Percentiles rank a stretch among this genome's conserved stretches.
These are phyloP conservation scores for Penicilliopsis zonata DNA, from an alignment of 495 filamentous ascomycete species.

Conservation along the genomic window DNA sequence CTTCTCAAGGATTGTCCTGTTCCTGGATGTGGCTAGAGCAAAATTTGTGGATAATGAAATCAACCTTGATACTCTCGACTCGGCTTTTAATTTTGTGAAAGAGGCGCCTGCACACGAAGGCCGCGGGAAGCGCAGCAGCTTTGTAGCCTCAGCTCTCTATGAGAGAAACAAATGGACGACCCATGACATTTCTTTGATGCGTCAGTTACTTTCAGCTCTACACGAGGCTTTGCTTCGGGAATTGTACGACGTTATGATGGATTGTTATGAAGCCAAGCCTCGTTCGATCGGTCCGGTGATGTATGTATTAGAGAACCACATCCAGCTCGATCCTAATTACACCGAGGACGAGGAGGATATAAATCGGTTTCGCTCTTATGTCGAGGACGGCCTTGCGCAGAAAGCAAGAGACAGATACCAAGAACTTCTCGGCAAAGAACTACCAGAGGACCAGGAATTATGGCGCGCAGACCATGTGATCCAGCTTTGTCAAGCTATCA, in stretches of 20 bases:
- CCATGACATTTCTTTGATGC: conserved; percentile 62
- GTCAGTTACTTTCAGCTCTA: conserved; percentile 58
- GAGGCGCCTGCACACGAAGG: conserved; percentile 43
- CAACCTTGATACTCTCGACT: conserved; percentile 65
- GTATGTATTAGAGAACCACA: conserved; percentile 72
- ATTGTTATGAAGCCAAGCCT: conserved; percentile 76
- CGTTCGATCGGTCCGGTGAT: conserved; percentile 71
- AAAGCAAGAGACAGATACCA: conserved; percentile 67
- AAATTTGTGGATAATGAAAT: conserved; percentile 85
- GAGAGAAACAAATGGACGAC: conserved; percentile 68
- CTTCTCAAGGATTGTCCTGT: conserved; percentile 66
- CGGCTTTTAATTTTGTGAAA: conserved; percentile 71
- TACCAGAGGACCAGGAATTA: conserved; percentile 61
- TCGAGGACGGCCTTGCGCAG: conserved; percentile 58
- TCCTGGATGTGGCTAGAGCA: conserved; percentile 72
- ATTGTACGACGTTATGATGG: conserved; percentile 72
- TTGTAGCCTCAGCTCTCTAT: conserved; percentile 32
- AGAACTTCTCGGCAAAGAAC: conserved; percentile 53
- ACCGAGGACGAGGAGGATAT: conserved; percentile 53
- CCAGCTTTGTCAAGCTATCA: conserved; percentile 72
- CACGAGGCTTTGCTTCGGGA: conserved; percentile 80
- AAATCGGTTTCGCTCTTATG: conserved; percentile 52
- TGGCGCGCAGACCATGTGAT: conserved; percentile 85
- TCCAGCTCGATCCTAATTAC: conserved; percentile 68
- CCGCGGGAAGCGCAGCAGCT: conserved; percentile 40